phyloP scores from a whole-genome alignment of 2,329 filamentous ascomycete species.

The Botrytis cinerea region DNA sequence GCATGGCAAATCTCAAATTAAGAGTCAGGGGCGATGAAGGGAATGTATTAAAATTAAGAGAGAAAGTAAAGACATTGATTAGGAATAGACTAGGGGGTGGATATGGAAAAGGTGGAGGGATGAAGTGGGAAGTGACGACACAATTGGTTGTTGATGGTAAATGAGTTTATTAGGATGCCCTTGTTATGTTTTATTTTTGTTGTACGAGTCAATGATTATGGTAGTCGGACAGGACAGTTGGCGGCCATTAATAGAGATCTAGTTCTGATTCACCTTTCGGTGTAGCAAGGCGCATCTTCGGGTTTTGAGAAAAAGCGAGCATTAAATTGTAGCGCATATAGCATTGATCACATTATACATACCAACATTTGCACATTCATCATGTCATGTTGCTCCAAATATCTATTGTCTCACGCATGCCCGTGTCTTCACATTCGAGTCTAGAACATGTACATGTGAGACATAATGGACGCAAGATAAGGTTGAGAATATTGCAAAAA shows the following conservation, averaged over 20 bases:
- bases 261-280: not conserved
- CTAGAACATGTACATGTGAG: not conserved
- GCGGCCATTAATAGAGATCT: not conserved
- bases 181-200: not conserved
- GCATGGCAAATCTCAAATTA: slow-evolving; percentile 91
- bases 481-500: not conserved
- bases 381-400: not conserved
- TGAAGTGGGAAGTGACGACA: slow-evolving; percentile 91
- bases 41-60: slow-evolving; percentile 70
- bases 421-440: not conserved
- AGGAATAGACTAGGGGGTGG: slow-evolving; percentile 85
- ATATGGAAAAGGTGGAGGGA: slow-evolving; percentile 75
- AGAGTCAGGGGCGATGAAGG: slow-evolving; percentile 67
- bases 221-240: too few species aligned
- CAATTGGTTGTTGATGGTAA: slow-evolving; percentile 57
- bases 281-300: not conserved
- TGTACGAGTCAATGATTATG: not conserved
- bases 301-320: not conserved
- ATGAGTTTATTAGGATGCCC: slow-evolving; percentile 10
- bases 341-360: not conserved
- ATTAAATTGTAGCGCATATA: not conserved
- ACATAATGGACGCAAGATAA: too few species aligned
- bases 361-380: not conserved
- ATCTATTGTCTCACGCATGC: not conserved
- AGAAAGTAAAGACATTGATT: slow-evolving; percentile 75